These are phyloP conservation scores for Myxozyma neglecta DNA, from an alignment of 805 yeast genomes.

Conservation along the genomic window DNA sequence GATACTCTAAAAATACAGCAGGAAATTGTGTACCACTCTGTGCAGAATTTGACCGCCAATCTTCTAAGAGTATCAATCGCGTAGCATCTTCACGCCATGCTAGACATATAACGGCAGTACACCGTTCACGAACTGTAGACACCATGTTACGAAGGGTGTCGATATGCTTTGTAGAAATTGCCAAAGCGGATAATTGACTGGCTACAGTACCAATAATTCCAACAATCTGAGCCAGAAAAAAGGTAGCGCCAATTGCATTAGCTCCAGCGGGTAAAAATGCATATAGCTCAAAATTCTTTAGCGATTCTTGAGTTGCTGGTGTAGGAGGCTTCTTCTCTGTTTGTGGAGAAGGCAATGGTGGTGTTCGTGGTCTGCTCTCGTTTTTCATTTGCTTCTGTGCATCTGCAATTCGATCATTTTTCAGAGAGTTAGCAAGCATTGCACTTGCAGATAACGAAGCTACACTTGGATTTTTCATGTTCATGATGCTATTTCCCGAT, in stretches of 20 bases:
- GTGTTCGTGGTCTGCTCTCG: not conserved
- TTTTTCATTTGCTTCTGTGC: not conserved
- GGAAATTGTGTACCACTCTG: slow-evolving; percentile 45
- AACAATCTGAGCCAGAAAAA: slow-evolving; percentile 52
- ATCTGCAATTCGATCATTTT: slow-evolving; percentile 17
- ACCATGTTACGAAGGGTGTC: slow-evolving; percentile 44
- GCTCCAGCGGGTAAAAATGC: slow-evolving; percentile 66
- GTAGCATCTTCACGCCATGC: slow-evolving; percentile 55
- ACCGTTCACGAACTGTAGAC: slow-evolving; percentile 45
- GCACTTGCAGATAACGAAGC: slow-evolving; percentile 28
- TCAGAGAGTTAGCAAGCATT: slow-evolving; percentile 25
- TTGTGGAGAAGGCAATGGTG: not conserved
- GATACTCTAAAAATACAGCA: slow-evolving; percentile 44
- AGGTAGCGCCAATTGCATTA: slow-evolving; percentile 59
- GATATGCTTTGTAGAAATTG: slow-evolving; percentile 44
- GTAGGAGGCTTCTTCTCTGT: not conserved
- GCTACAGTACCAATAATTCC: slow-evolving; percentile 46
- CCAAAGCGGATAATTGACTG: slow-evolving; percentile 48
- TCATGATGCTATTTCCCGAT: slow-evolving; percentile 2
- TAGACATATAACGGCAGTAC: slow-evolving; percentile 50
- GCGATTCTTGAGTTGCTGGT: slow-evolving; percentile 17
- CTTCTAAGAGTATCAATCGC: slow-evolving; percentile 43
- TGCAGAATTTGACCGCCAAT: slow-evolving; percentile 38
- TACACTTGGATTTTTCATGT: slow-evolving; percentile 1
- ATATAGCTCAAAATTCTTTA: slow-evolving; percentile 25